Evolutionary conservation across 768 basidiomycete species (phyloP), one percentile per base, ranked within the genome.

Genomic region (Ramaria rubella): DNA sequence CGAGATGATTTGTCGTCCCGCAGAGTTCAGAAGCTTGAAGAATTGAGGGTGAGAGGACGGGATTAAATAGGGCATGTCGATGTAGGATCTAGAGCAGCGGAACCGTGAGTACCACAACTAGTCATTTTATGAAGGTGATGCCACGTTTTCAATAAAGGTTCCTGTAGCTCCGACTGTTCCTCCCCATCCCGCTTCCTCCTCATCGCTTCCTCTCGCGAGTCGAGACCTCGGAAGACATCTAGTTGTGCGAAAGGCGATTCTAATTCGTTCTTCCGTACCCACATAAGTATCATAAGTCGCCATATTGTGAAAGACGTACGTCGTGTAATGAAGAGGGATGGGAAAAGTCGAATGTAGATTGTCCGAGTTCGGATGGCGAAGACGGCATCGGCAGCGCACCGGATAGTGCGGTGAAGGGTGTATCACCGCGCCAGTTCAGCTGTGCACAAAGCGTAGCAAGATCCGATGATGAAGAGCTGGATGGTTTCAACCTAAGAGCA

Each of bases 181-280:
- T 56, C 44, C 19, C 21, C 57, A 26, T 61, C 62, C 77, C 77
- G 77, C 14, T 66, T 66, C 21, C 76, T 66, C 61, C 78, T 81
- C 2, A 64, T 61, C 15, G 59, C 59, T 19, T 73, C 61, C 17
- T 70, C 68, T 5, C 65, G 56, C 24, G 68, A 60, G 7, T 78
- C 71, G 61, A 87, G 75, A 2, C 86, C 87, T 60, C 87, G 76
- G 3, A 80, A 78, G 45, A 87, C 79, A 54, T 83, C 78, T 33
- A 76, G 62, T 34, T 78, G 73, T 40, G 77, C 67, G 62, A 74
- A 81, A 15, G 65, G 6, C 60, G 34, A 51, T 17, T 48, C 29
- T 51, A 17, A 3, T 55, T 50, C n/a, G 26, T 42, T 58, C 50
- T 48, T 46, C 50, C 21, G 31, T 26, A 31, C 15, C 21, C 14